A percentile compares a stretch with the other conserved stretches of the same genome.
Conservation (phyloP, 2,329 filamentous ascomycete genomes). For the Fusarium pilosicola region DNA sequence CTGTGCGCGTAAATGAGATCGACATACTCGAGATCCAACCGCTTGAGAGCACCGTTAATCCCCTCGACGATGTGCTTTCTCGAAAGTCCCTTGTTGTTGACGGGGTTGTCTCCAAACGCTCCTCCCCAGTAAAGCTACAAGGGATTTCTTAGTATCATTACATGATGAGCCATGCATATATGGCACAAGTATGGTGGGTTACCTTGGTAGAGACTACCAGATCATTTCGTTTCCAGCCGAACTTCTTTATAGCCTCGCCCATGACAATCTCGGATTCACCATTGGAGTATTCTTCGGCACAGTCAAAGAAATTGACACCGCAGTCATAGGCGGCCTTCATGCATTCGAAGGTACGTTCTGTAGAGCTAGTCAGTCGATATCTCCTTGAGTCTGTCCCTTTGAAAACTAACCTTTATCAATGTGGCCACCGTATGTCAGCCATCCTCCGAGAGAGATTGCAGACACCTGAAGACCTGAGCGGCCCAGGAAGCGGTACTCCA, state of each 20-base stretch:
- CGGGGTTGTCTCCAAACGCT: conserved; percentile 67
- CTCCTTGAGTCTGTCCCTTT: neutral
- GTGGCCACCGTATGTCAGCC: conserved; percentile 80
- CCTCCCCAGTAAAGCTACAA: conserved; percentile 71
- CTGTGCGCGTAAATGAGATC: conserved; percentile 77
- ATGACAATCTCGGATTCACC: conserved; percentile 72
- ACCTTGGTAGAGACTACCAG: conserved; percentile 71
- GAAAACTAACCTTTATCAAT: conserved; percentile 66
- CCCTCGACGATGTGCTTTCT: conserved; percentile 78
- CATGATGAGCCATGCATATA: neutral
- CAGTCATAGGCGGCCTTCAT: conserved; percentile 70
- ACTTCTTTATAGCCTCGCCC: conserved; percentile 69
- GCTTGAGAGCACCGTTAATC: conserved; percentile 66
- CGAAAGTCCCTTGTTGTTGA: conserved; percentile 75
- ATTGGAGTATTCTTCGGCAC: conserved; percentile 65
- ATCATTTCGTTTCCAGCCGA: conserved; percentile 69
- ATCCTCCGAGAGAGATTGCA: conserved; percentile 76
- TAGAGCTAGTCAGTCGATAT: conserved; percentile 10
- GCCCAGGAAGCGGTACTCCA: conserved; percentile 79
- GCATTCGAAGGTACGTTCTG: conserved; percentile 62
- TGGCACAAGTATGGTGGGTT: conserved; percentile 4
- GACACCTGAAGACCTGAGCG: conserved; percentile 78
- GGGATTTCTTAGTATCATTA: neutral
- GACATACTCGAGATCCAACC: conserved; percentile 68
- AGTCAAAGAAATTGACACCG: conserved; percentile 72